A percentile compares a stretch with the other conserved stretches of the same genome.
Conservation (phyloP, 2,329 filamentous ascomycete species). For the Trematosphaeria pertusa region DNA sequence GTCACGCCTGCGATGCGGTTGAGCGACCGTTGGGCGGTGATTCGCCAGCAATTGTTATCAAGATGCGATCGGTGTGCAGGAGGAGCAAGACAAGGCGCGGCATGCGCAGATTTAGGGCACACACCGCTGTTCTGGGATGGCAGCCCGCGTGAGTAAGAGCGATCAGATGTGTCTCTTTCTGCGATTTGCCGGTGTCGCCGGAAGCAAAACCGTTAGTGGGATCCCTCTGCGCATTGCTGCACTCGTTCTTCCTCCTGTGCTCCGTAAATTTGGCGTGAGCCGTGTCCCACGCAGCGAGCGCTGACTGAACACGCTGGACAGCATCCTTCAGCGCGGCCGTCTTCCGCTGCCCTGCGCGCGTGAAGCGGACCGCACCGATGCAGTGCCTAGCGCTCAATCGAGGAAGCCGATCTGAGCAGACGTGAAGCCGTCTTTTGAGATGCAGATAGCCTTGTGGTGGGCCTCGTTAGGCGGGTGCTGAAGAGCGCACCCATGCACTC, state of each 20-base stretch:
- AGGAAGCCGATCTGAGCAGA: conserved; percentile 23
- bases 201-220: neutral
- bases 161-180: neutral
- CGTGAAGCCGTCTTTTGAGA: conserved; percentile 21
- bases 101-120: conserved; percentile 19
- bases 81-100: conserved; percentile 16
- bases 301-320: conserved; percentile 3
- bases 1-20: conserved; percentile 10
- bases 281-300: no score
- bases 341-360: conserved; percentile 16
- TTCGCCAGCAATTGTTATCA: conserved; percentile 12
- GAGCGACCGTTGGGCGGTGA: conserved; percentile 5
- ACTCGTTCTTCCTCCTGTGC: conserved; percentile 6
- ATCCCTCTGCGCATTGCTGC: conserved; percentile 1
- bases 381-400: conserved; percentile 25
- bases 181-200: conserved; percentile 6
- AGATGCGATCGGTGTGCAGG: conserved; percentile 23
- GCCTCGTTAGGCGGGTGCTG: conserved; percentile 32
- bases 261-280: no score
- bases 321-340: conserved; percentile 8
- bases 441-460: conserved; percentile 29
- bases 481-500: conserved; percentile 35
- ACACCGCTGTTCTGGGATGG: conserved; percentile 23
- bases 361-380: conserved; percentile 29
- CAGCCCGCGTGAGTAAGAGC: neutral